Base-by-base conservation (phyloP, 2,329 filamentous ascomycete genomes). In the Penicillium occitanis region DNA sequence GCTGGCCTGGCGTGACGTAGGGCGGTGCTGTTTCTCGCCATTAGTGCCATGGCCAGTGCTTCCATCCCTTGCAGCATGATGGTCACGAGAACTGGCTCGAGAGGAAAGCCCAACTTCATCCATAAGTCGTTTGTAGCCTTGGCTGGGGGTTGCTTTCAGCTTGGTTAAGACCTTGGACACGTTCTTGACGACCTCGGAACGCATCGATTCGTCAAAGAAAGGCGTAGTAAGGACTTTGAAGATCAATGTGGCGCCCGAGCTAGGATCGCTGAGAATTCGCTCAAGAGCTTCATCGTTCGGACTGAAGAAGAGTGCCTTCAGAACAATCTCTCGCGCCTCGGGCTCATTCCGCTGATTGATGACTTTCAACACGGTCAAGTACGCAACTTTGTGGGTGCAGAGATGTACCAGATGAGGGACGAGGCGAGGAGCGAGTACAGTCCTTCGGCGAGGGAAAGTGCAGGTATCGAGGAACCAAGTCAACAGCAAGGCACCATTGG, bases 381-480 rank as follows among this genome's bases (percentile, higher is more conserved):
- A 98, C 0, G 95, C 95, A 65, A 99, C 94, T 84, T 98, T 98
- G 84, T 99, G 95, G 0, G 95, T 98, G 84, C 95, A 98, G 6
- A 99, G 86, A 75, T 97, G 92, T 28, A 97, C 93, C 37, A 99
- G 84, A 75, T 96, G 93, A 48, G 95, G 93, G 17, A 97, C 92
- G 28, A 99, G 87, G 71, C 93, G 89, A 22, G 95, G 95, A 53
- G 95, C 93, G 64, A 99, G 85, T 33, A 98, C 93, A 28, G 92
- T 96, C 66, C 95, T 91, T 70, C 95, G 90, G 71, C 90, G 88
- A 42, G 94, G 93, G 82, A 98, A 97, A 14, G 91, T 97, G 85
- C 95, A 99, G 1, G 95, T 98, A 76, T 99, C 95, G 64, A 99
- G 84, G 84, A 98, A 96, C 95, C 95, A 99, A 11, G 95, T 99